These are phyloP conservation scores for Phytophthora fragariae DNA, from an alignment of 352 stramenopile genomes.

Conservation along the genomic window DNA sequence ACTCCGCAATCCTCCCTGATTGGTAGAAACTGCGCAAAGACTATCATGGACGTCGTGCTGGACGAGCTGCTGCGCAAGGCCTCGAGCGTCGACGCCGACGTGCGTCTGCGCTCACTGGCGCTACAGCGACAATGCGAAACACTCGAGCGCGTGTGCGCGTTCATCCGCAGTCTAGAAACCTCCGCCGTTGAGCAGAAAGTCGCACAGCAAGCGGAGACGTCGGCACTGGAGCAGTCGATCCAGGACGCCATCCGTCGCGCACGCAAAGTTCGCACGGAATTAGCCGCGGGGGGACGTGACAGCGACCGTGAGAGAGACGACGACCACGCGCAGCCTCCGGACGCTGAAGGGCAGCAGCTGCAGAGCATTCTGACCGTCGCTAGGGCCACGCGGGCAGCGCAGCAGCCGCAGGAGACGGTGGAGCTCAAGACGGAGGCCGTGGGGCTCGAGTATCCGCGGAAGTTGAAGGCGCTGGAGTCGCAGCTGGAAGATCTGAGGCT, in stretches of 20 bases:
- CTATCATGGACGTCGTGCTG: conserved; percentile 13
- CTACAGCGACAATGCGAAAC: conserved; percentile 50
- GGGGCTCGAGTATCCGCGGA: conserved; percentile 57
- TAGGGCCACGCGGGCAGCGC: conserved; percentile 30
- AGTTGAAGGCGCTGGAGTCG: conserved; percentile 54
- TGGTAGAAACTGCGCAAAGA: conserved; percentile 11
- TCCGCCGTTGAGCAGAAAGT: conserved; percentile 10
- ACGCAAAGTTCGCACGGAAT: conserved; percentile 37
- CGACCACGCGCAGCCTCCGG: not conserved
- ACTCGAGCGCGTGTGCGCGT: conserved; percentile 34
- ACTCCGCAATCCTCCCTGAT: not conserved
- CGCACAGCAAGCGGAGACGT: conserved; percentile 22
- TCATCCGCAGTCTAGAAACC: conserved; percentile 31
- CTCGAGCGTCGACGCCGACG: conserved; percentile 44
- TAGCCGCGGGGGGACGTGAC: conserved; percentile 1
- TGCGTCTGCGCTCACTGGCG: conserved; percentile 39
- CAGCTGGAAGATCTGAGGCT: conserved; percentile 42
- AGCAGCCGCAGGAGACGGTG: conserved; percentile 3
- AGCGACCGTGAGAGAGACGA: conserved; percentile 2
- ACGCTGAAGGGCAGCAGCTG: conserved; percentile 12
- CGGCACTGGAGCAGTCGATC: conserved; percentile 48
- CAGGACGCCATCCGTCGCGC: conserved; percentile 58
- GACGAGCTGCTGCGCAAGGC: conserved; percentile 28
- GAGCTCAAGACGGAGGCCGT: conserved; percentile 7
- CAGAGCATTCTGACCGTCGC: conserved; percentile 45